These are phyloP conservation scores for Fraxinus albicans DNA, from an alignment of 305 asterid species.

Conservation along the genomic window DNA sequence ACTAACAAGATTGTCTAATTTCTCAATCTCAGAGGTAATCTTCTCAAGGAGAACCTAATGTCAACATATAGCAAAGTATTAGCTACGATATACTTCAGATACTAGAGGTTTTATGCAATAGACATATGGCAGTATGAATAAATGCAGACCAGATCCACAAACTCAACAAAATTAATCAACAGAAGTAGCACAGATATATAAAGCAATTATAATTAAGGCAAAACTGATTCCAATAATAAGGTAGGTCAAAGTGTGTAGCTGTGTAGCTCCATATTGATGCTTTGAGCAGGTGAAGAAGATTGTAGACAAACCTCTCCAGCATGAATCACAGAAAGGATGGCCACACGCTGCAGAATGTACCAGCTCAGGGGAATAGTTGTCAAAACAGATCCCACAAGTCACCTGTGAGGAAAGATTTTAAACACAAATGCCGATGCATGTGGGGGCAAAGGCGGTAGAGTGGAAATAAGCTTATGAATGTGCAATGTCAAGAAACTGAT, in stretches of 20 bases:
- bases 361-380: constrained; percentile 41
- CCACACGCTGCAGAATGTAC: constrained; percentile 57
- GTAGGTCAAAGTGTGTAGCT: constrained; percentile 12
- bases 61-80: neutral
- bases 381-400: constrained; percentile 84
- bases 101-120: neutral
- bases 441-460: neutral
- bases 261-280: neutral
- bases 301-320: constrained; percentile 72
- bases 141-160: neutral
- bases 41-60: neutral
- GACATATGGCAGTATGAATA: neutral
- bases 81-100: neutral
- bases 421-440: constrained; percentile 6
- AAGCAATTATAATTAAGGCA: constrained; percentile 5
- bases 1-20: neutral
- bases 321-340: constrained; percentile 73
- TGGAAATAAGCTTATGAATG: constrained; percentile 2
- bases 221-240: constrained; percentile 9
- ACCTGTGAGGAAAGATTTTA: constrained; percentile 42
- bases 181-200: constrained; percentile 10
- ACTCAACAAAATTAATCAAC: constrained; percentile 14
- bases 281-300: neutral
- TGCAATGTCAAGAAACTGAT: constrained; percentile 17
- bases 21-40: neutral